Evolutionary conservation across 2,329 filamentous ascomycete species (phyloP).

Genomic region (Pseudogymnoascus sp.): DNA sequence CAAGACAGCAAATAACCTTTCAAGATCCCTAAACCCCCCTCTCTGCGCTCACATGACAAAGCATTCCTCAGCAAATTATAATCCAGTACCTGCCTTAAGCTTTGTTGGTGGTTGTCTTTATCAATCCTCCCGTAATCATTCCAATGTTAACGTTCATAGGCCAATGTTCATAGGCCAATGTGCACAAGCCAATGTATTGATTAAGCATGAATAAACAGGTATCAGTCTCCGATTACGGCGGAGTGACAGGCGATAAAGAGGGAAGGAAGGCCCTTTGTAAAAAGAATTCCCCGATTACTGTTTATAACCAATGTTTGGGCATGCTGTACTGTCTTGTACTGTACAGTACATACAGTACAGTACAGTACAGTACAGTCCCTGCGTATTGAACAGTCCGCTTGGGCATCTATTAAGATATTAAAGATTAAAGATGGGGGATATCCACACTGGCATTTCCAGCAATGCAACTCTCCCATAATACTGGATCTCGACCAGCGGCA

Average conservation of each 20-base stretch:
- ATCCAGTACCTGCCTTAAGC: background rate
- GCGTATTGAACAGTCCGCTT: background rate
- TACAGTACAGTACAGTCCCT: background rate
- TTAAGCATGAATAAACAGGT: background rate
- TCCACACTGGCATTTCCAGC: background rate
- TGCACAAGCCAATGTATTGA: background rate
- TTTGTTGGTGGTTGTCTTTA: background rate
- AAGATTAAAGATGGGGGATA: background rate
- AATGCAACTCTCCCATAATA: background rate
- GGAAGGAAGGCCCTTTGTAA: background rate
- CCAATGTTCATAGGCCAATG: too few species aligned
- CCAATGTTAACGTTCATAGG: background rate
- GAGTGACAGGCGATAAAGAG: background rate
- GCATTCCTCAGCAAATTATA: background rate
- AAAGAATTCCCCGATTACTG: background rate
- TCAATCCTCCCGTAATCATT: conserved; percentile 2
- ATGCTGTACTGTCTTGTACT: background rate
- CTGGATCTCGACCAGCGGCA: background rate
- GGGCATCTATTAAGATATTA: background rate
- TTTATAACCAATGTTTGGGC: background rate
- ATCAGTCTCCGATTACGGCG: background rate
- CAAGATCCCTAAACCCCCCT: too few species aligned
- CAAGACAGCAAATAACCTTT: too few species aligned
- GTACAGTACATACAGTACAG: background rate
- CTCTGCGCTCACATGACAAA: background rate